Evolutionary conservation across 768 basidiomycete genomes (phyloP), one percentile per base, ranked within the genome.

Genomic region (Lepiota venenata): DNA sequence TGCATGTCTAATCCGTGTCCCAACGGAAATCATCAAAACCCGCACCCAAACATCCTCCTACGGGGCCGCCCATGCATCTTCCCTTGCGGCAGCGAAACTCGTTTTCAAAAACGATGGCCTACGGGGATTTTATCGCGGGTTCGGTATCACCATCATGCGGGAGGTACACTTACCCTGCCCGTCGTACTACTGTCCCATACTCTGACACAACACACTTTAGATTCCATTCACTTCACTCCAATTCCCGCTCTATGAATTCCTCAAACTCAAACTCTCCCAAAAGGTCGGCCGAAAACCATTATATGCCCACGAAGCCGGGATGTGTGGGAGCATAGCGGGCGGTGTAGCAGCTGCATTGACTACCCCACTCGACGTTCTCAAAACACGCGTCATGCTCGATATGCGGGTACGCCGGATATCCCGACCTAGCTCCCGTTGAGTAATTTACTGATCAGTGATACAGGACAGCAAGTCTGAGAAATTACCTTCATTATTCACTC

Each of bases 301-400:
- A 7, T 81, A 80, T 58, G 82, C 84, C 2, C 79, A 85, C 56
- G 87, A 91, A 69, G 88, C 92, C 47, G 95, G 94, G 0, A 58
- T 87, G 3, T 98, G 96, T 61, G 97, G 96, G 2, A 91, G 88
- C 63, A 74, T 96, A 43, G 90, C 97, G 0, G 97, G 97, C 7
- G 96, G 89, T 0, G 72, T 91, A 22, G 94, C 94, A 4, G 96
- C 94, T 0, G 91, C 87, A 0, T 60, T 88, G 35, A 98, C 97
- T 1, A 98, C 97, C 0, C 97, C 97, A 1, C 74, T 99, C 27
- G 97, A 99, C 63, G 97, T 98, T 2, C 78, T 97, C 32, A 99
- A 99, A 68, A 99, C 97, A 1, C 81, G 97, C 15, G 88, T 97
- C 41, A 99, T 99, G 97, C 79, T 98, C 7, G 94, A 96, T 63